These are phyloP conservation scores for Citrullus colocynthis DNA, from an alignment of 306 rosid species.

Conservation along the genomic window DNA sequence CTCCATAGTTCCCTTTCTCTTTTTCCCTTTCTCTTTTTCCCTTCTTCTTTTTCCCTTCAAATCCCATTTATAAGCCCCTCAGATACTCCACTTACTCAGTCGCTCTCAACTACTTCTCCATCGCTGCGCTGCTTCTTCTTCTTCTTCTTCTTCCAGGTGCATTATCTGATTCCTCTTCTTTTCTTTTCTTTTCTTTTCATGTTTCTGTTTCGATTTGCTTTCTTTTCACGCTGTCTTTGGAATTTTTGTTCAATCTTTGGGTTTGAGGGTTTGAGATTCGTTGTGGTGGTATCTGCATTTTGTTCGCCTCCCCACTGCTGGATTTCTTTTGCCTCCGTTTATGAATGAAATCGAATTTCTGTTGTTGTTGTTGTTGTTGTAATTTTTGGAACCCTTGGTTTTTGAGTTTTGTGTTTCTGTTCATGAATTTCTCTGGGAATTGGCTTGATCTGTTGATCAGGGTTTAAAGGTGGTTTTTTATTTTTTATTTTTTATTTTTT, in stretches of 20 bases:
- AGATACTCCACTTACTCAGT: slow-evolving; percentile 4
- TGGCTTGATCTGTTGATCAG: neutral
- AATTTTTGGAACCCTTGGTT: neutral
- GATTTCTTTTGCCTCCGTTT: no score
- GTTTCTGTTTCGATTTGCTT: neutral
- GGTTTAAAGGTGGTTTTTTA: neutral
- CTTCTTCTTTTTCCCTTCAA: neutral
- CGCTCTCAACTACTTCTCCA: neutral
- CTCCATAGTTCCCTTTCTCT: slow-evolving; percentile 19
- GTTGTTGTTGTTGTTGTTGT: neutral
- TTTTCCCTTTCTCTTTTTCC: slow-evolving; percentile 3
- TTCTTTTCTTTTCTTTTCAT: neutral
- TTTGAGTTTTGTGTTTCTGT: neutral
- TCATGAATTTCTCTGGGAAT: neutral
- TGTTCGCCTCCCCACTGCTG: neutral
- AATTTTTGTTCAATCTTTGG: neutral
- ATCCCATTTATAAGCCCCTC: slow-evolving; percentile 17
- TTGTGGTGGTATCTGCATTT: neutral
- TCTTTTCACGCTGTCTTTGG: neutral
- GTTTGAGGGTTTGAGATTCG: neutral
- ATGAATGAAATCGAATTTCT: no score
- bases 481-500: neutral
- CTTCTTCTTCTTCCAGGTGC: slow-evolving; percentile 21
- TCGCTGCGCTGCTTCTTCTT: neutral
- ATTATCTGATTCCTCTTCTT: neutral